These are phyloP conservation scores for Prunus yedoensis DNA, from an alignment of 331 rosid genomes.

Conservation along the genomic window DNA sequence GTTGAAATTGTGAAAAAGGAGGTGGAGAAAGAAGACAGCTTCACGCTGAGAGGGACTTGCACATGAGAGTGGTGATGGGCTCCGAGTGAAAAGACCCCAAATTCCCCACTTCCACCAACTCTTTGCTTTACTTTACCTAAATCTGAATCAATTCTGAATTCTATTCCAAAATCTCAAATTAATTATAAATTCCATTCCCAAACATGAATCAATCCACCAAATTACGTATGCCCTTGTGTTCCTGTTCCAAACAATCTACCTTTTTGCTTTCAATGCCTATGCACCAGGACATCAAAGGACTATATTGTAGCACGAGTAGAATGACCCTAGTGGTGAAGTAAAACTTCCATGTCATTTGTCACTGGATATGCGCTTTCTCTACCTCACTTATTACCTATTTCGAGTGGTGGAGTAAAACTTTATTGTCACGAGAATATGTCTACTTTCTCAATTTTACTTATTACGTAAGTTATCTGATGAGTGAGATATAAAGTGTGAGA, in stretches of 20 bases:
- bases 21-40: neutral
- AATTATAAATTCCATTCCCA: neutral
- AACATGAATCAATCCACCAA: neutral
- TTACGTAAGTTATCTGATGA: too few species aligned
- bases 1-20: neutral
- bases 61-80: neutral
- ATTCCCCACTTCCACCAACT: conserved; percentile 3
- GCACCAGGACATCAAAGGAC: neutral
- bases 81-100: neutral
- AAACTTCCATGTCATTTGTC: too few species aligned
- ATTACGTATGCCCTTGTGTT: neutral
- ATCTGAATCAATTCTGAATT: neutral
- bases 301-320: neutral
- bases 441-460: too few species aligned
- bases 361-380: too few species aligned
- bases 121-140: neutral
- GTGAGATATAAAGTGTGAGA: too few species aligned
- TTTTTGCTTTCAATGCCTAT: neutral
- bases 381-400: too few species aligned
- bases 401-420: too few species aligned
- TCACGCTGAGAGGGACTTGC: neutral
- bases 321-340: neutral
- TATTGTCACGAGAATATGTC: too few species aligned
- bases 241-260: neutral
- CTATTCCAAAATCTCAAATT: neutral